Percentiles rank a stretch among this genome's conserved stretches.
These are phyloP conservation scores for Chlorella sp. DNA, from an alignment of 139 green algal species.

Conservation along the genomic window DNA sequence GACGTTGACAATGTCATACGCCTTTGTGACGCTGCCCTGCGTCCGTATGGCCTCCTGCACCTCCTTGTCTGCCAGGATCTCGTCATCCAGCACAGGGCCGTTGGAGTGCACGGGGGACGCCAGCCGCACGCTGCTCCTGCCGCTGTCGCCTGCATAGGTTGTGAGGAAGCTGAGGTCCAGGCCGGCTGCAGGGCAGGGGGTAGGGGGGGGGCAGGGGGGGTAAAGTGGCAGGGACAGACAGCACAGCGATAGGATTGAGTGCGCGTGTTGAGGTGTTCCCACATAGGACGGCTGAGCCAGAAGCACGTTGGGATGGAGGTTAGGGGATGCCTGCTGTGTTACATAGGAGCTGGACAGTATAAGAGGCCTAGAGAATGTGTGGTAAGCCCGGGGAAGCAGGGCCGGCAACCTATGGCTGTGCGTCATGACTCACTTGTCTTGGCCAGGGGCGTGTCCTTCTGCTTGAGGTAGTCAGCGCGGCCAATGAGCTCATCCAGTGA, in stretches of 20 bases:
- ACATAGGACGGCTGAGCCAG: too few relatives aligned
- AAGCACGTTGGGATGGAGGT: too few relatives aligned
- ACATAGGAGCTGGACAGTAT: too few relatives aligned
- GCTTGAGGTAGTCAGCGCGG: slow-evolving; percentile 59
- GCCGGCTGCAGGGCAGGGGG: slow-evolving; percentile 57
- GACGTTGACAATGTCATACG: slow-evolving; percentile 77
- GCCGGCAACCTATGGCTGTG: too few relatives aligned
- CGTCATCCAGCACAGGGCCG: slow-evolving; percentile 85
- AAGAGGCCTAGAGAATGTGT: too few relatives aligned
- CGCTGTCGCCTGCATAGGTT: slow-evolving; percentile 53
- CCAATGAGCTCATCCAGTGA: slow-evolving; percentile 93
- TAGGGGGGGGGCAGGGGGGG: slow-evolving; percentile 43
- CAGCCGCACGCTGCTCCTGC: slow-evolving; percentile 32
- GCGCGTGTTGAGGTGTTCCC: too few relatives aligned
- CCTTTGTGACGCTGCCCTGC: slow-evolving; percentile 23
- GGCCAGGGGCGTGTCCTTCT: background rate
- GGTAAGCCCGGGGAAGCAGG: too few relatives aligned
- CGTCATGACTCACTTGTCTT: too few relatives aligned
- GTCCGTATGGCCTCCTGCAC: slow-evolving; percentile 9
- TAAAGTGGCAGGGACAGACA: too few relatives aligned
- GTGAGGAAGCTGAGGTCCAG: slow-evolving; percentile 94
- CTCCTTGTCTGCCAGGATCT: slow-evolving; percentile 80
- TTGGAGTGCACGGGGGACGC: slow-evolving; percentile 62
- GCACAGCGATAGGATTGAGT: too few relatives aligned
- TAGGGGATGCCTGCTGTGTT: too few relatives aligned